A percentile compares a stretch with the other conserved stretches of the same genome.
Conservation (phyloP, 1,284 basidiomycete species). For the Cerrena zonata region DNA sequence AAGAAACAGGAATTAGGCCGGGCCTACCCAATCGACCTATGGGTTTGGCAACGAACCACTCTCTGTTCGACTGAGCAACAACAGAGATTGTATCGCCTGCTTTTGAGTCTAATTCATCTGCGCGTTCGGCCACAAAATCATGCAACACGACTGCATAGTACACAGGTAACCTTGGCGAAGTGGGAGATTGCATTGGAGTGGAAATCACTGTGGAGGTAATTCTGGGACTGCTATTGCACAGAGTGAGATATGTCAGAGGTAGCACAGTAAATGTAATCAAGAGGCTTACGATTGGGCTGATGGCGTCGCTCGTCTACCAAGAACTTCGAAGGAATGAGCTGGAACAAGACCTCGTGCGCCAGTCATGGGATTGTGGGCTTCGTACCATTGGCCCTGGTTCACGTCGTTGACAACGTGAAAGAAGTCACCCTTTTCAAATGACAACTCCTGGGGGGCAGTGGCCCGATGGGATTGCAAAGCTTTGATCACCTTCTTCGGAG, state of each 20-base stretch:
- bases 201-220: constrained; percentile 4
- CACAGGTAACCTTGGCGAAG: constrained; percentile 48
- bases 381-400: constrained; percentile 64
- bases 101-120: constrained; percentile 93
- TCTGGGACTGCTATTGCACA: not conserved
- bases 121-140: constrained; percentile 89
- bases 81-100: constrained; percentile 90
- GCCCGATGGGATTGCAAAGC: constrained; percentile 71
- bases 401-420: constrained; percentile 88
- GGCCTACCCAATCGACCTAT: constrained; percentile 92
- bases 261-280: not conserved
- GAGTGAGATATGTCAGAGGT: no score
- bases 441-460: constrained; percentile 78
- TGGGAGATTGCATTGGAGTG: constrained; percentile 16
- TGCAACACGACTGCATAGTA: constrained; percentile 93
- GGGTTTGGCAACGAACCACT: constrained; percentile 90
- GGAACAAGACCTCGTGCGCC: constrained; percentile 91
- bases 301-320: constrained; percentile 64
- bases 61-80: constrained; percentile 84
- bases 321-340: constrained; percentile 80
- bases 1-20: constrained; percentile 92
- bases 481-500: constrained; percentile 93
- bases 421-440: constrained; percentile 93
- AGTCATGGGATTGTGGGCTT: constrained; percentile 87
- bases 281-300: no score